These are phyloP conservation scores for Tarenaya hassleriana DNA, from an alignment of 345 rosid species.

Conservation along the genomic window DNA sequence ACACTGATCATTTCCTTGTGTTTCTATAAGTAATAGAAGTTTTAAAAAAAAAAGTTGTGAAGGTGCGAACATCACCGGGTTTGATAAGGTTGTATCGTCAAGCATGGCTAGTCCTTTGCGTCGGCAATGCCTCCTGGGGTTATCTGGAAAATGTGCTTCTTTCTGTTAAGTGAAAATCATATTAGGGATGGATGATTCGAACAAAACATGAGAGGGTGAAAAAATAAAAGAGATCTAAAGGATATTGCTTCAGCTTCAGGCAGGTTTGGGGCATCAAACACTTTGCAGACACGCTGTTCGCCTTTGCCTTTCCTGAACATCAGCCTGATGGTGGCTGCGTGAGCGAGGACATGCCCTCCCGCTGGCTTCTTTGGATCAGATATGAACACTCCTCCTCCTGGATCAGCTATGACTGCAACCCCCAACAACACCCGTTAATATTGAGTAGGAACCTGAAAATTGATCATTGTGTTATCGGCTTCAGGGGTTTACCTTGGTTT, in stretches of 20 bases:
- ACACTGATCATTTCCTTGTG: no score
- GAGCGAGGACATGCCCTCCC: constrained; percentile 86
- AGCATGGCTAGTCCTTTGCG: constrained; percentile 59
- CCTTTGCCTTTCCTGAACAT: constrained; percentile 96
- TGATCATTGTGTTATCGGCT: background rate
- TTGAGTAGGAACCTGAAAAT: background rate
- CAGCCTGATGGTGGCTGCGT: constrained; percentile 78
- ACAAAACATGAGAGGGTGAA: background rate
- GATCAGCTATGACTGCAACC: constrained; percentile 71
- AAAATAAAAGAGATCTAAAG: constrained; percentile 24
- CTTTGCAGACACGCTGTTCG: constrained; percentile 78
- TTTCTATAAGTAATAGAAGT: no score
- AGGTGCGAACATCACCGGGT: no score
- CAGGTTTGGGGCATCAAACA: constrained; percentile 89
- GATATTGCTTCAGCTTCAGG: constrained; percentile 97
- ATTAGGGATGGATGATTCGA: background rate
- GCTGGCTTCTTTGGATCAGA: constrained; percentile 90
- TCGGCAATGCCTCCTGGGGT: constrained; percentile 84
- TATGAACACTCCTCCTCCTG: constrained; percentile 84
- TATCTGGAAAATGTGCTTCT: constrained; percentile 58
- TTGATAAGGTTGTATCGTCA: background rate
- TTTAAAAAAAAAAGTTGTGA: no score
- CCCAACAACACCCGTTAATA: constrained; percentile 3
- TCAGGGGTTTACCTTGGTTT: constrained; percentile 56
- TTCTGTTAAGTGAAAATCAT: constrained; percentile 40